Base-by-base conservation (phyloP, 345 rosid species). In the Aegle marmelos region DNA sequence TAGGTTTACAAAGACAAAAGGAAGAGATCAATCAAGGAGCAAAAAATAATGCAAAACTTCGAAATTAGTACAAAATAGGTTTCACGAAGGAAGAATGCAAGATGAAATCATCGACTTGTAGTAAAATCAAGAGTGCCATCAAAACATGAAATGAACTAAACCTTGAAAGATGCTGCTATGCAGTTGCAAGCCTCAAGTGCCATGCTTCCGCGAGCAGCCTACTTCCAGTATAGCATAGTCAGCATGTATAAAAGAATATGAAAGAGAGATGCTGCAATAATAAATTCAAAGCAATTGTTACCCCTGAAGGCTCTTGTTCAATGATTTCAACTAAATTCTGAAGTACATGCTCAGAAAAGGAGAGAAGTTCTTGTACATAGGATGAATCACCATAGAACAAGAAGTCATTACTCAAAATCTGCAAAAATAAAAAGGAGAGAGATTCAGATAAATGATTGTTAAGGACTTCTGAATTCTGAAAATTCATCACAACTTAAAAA, bases 161-260 rank as follows among this genome's bases (percentile, higher is more conserved):
- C 98, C 74, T 77, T 78, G 82, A 92, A 83, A 61, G 95, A 87
- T 19, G 88, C 84, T 76, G 89, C 91, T 74, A 95, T 86, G 82
- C 90, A 92, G 83, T 93, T 92, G 88, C 97, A 93, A 82, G 98
- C 92, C 86, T 93, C 98, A 13, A 95, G 97, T 2, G 98, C 97
- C 90, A 93, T 81, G 80, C 76, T 83, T 82, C 98, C 98, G 27
- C 91, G 89, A 70, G 82, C 79, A 75, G 83, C 87, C 98, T 80
- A n/a, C 72, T 58, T 78, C 61, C 80, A 82, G 80, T 50, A 85
- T 24, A 27, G 60, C 74, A 77, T 65, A 69, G 72, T 81, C 69
- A 79, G 80, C 61, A 79, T n/a, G 65, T 7, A n/a, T n/a, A n/a
- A 27, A 79, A 48, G 78, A 9, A 4, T 9, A 24, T 24, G 50